Evolutionary conservation across 108 stramenopile genomes (phyloP).

Genomic region (Cyclotella choctawhatcheeana): DNA sequence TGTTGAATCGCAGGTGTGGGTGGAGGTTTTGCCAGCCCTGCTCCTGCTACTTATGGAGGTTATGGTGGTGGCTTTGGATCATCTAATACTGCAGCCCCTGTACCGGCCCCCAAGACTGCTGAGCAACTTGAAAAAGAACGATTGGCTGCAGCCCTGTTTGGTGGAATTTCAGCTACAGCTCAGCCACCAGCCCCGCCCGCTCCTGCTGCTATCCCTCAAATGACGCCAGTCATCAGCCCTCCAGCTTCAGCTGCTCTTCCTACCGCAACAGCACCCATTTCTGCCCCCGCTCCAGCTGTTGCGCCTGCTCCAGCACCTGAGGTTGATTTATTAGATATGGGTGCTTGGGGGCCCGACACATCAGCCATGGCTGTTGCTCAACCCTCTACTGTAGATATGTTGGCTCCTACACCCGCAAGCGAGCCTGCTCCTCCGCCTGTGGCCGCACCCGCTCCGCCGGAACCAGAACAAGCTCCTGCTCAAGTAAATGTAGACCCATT

Average conservation of each 20-base stretch:
- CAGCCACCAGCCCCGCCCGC: constrained; percentile 56
- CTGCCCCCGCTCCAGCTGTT: constrained; percentile 26
- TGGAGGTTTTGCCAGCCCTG: constrained; percentile 5
- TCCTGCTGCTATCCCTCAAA: constrained; percentile 25
- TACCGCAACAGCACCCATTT: constrained; percentile 14
- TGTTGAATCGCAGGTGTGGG: neutral
- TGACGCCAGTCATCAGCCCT: constrained; percentile 27
- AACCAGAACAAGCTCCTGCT: constrained; percentile 52
- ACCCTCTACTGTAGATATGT: constrained; percentile 56
- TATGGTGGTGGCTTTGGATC: constrained; percentile 52
- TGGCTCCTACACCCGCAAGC: constrained; percentile 43
- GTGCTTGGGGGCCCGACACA: constrained; percentile 37
- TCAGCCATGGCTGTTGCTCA: constrained; percentile 44
- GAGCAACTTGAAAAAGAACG: constrained; percentile 94
- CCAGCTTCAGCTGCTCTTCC: constrained; percentile 22
- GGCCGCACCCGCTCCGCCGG: constrained; percentile 33
- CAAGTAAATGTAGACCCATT: constrained; percentile 68
- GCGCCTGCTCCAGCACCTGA: constrained; percentile 49
- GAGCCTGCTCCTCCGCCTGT: constrained; percentile 27
- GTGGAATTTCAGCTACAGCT: constrained; percentile 78
- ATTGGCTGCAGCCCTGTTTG: constrained; percentile 95
- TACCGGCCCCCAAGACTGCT: constrained; percentile 61
- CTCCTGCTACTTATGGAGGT: constrained; percentile 53
- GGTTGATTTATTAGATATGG: constrained; percentile 68
- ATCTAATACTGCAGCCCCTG: constrained; percentile 53